A percentile compares a stretch with the other conserved stretches of the same genome.
Conservation (phyloP, 495 filamentous ascomycete genomes). For the Schizothecium vesticola region DNA sequence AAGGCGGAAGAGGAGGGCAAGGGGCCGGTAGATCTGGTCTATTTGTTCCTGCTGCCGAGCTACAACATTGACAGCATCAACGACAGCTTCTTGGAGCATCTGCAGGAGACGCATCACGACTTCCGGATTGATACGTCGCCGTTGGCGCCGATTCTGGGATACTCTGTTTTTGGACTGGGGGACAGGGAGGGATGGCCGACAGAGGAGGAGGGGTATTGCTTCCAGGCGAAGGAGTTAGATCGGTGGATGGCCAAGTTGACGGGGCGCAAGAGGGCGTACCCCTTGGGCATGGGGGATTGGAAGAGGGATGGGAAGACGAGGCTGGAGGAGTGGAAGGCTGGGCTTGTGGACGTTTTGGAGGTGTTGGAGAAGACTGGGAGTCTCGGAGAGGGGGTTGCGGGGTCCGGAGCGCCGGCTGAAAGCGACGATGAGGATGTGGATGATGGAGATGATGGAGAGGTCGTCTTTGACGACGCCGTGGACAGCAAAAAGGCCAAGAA, state of each 20-base stretch:
- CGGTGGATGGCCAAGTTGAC: constrained; percentile 95
- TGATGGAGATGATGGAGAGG: constrained; percentile 55
- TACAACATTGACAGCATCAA: constrained; percentile 92
- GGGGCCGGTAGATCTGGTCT: constrained; percentile 57
- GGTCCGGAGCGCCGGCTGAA: constrained; percentile 76
- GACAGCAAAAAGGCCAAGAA: constrained; percentile 35
- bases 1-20: constrained; percentile 40
- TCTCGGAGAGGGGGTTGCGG: constrained; percentile 72
- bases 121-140: constrained; percentile 91
- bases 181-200: constrained; percentile 88
- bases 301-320: constrained; percentile 62
- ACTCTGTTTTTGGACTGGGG: constrained; percentile 90
- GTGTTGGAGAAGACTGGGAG: constrained; percentile 57
- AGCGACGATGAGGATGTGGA: constrained; percentile 68
- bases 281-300: constrained; percentile 80
- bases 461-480: constrained; percentile 41
- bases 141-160: constrained; percentile 68
- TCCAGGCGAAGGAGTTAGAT: constrained; percentile 81
- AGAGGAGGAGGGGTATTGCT: constrained; percentile 85
- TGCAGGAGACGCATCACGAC: constrained; percentile 89
- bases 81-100: constrained; percentile 72
- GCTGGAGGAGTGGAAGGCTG: constrained; percentile 69
- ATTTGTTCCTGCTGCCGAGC: constrained; percentile 74
- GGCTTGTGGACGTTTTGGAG: constrained; percentile 64
- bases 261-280: constrained; percentile 69